phyloP scores from a whole-genome alignment of 305 asterid species.

The Fraxinus floribunda region DNA sequence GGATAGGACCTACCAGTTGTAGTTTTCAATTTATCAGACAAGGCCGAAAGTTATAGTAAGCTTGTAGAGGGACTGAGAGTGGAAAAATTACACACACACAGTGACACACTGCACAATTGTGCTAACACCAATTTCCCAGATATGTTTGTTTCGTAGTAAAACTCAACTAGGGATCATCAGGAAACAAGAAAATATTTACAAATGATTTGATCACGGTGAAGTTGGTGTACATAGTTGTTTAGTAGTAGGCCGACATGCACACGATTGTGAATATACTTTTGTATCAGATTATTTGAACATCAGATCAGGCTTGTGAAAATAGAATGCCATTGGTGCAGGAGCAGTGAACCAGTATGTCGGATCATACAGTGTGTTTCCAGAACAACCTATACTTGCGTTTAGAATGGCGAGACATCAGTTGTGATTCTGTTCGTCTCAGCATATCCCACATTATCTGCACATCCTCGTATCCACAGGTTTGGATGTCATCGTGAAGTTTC shows the following conservation, averaged over 20 bases:
- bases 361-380: constrained; percentile 53
- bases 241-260: not conserved
- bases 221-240: constrained; percentile 25
- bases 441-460: constrained; percentile 98
- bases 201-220: constrained; percentile 27
- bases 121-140: not conserved
- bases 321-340: not conserved
- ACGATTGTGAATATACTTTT: not conserved
- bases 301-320: constrained; percentile 8
- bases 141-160: constrained; percentile 22
- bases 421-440: constrained; percentile 61
- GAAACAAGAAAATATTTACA: constrained; percentile 40
- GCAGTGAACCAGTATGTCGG: constrained; percentile 31
- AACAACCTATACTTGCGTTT: constrained; percentile 52
- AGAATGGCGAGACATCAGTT: constrained; percentile 40
- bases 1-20: not conserved
- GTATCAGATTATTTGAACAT: not conserved
- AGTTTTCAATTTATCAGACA: not conserved
- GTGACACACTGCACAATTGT: not conserved
- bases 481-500: constrained; percentile 81
- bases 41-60: not conserved
- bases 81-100: not conserved
- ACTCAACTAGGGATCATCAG: constrained; percentile 29
- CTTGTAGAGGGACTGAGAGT: not conserved
- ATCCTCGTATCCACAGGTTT: constrained; percentile 89